Evolutionary conservation across 2,329 filamentous ascomycete species (phyloP), one percentile per base, ranked within the genome.

Genomic region (Phialophora tarda): DNA sequence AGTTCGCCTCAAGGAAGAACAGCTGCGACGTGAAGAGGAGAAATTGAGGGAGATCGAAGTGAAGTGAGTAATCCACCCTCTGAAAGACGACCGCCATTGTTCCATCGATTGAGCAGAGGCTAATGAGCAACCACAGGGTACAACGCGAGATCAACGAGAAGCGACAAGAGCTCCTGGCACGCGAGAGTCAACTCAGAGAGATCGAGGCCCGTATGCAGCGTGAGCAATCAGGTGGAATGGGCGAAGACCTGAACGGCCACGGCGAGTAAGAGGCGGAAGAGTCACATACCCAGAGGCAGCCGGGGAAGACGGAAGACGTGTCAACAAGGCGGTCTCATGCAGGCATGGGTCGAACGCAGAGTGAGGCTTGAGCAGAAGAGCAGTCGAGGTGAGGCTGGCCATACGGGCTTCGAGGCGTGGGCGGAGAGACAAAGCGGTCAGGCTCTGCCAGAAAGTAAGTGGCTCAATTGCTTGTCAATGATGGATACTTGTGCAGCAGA

Each of bases 141-240:
- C 95, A 99, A 84, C 92, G 95, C 78, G 95, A 99, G 83, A 99
- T 99, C 85, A 97, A 97, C 83, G 95, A 98, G 88, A 99, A 99
- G 88, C 90, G 95, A 83, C 95, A 99, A 84, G 95, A 99, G 82
- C 87, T 99, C 69, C 80, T 99, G 81, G 95, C 95, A 72, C 93
- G 95, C 80, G 95, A 99, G 84, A 97, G 93, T 77, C 95, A 99
- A 84, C 88, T 99, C 75, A 94, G 95, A 82, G 95, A 99, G 85
- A 97, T 99, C 78, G 94, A 98, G 82, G 94, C 93, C 70, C 91
- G 94, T 77, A 97, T 98, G 94, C 89, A 93, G 78, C 89, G 93
- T 78, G 92, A 96, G 82, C 85, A 89, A 71, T 89, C 86, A 77
- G 66, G 69, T 34, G 69, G 72, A 69, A 74, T 77, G 64, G 48